Conservation (phyloP, 2,329 filamentous ascomycete species). For the Trichoderma endophyticum region DNA sequence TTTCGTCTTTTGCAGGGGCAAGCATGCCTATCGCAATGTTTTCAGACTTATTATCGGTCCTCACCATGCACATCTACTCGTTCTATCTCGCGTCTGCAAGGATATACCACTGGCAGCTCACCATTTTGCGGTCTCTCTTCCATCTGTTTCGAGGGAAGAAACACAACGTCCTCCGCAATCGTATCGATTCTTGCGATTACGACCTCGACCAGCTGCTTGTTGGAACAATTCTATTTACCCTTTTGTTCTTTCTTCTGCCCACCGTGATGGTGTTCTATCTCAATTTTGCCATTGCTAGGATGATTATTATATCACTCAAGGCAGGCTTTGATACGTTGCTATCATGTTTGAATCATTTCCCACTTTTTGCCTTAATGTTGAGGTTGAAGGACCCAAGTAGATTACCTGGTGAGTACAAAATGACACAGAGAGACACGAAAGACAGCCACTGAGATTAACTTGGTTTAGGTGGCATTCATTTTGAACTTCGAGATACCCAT, state of each 20-base stretch:
- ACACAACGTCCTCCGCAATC: constrained; percentile 91
- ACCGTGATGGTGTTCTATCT: constrained; percentile 96
- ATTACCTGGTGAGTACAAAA: constrained; percentile 63
- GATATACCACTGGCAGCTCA: constrained; percentile 98
- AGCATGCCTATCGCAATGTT: constrained; percentile 96
- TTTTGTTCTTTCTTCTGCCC: constrained; percentile 90
- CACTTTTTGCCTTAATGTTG: constrained; percentile 94
- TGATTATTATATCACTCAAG: constrained; percentile 92
- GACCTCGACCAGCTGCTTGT: constrained; percentile 94
- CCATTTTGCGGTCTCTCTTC: constrained; percentile 94
- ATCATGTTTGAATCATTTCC: constrained; percentile 95
- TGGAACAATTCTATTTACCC: constrained; percentile 92
- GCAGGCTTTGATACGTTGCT: constrained; percentile 86
- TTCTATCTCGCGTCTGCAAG: constrained; percentile 96
- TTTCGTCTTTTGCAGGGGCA: constrained; percentile 90
- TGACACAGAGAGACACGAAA: background rate
- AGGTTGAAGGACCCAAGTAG: constrained; percentile 88
- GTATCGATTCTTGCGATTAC: constrained; percentile 98
- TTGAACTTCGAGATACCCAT: constrained; percentile 78
- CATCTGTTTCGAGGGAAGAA: constrained; percentile 98
- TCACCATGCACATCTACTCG: constrained; percentile 95
- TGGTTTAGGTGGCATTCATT: constrained; percentile 64
- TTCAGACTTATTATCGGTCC: constrained; percentile 84
- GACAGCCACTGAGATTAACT: background rate
- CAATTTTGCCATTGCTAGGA: constrained; percentile 89